Base-by-base conservation (phyloP, 2,329 filamentous ascomycete species). In the Monosporascus sp. region DNA sequence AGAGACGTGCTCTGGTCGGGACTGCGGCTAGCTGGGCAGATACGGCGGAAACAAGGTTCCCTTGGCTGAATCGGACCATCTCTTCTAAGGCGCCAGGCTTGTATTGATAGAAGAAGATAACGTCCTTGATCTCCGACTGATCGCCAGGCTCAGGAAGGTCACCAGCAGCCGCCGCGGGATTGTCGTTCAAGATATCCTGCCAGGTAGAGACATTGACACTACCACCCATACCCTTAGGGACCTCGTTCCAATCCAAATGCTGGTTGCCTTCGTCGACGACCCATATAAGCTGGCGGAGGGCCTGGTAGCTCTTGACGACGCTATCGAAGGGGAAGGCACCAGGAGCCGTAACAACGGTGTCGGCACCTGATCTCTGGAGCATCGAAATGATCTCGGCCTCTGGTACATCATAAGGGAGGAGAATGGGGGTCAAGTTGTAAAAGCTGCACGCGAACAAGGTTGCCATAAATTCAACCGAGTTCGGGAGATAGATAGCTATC, bases 231-330 rank as follows among this genome's bases (percentile, higher is more conserved):
- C 88, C 87, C 65, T 87, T 82, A 11, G 92, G 91, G 2, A 92
- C 83, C 67, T 93, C 89, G 62, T 90, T 92, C 92, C 93, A 99
- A 71, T 96, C 92, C 80, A 99, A 88, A 68, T 97, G 93, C 62
- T 85, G 84, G 74, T 86, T 97, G 43, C 91, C 91, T 65, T 91
- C 83, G 63, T 97, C 93, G 5, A 95, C 91, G 14, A 97, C 92
- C 90, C 92, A 97, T 62, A 97, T 82, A 35, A 96, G 79, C 61
- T 91, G 84, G 56, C 85, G 86, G 46, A 99, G 78, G 38, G 81
- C 79, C 5, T 86, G 79, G 63, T 89, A 91, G 51, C 77, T 79
- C 63, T 86, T 82, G 50, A 85, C 80, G 14, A 96, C 80, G 38
- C 80, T 74, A 57, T 91, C 86, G 44, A 96, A 84, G 22, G 94